phyloP scores from a whole-genome alignment of 768 basidiomycete species.

The Podaxis sp. region DNA sequence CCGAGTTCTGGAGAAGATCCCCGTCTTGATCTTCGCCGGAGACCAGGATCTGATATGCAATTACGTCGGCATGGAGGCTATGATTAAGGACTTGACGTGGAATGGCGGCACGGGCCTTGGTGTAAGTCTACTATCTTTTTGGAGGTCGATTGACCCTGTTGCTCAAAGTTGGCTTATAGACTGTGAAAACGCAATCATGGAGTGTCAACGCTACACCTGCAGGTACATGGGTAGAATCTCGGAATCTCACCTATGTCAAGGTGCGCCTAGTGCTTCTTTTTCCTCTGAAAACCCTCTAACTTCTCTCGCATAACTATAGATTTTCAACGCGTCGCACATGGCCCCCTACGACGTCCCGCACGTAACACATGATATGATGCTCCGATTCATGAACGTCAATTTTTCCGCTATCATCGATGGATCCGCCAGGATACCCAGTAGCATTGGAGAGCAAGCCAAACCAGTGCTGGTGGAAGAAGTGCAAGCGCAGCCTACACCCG shows the following conservation, averaged over 20 bases:
- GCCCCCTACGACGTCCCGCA: conserved; percentile 84
- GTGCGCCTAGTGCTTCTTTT: conserved; percentile 30
- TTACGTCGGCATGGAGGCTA: conserved; percentile 83
- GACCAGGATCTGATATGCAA: conserved; percentile 98
- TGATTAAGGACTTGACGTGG: conserved; percentile 84
- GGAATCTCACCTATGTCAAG: conserved; percentile 93
- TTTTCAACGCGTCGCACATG: conserved; percentile 96
- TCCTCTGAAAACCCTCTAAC: not conserved
- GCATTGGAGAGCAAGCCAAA: conserved; percentile 69
- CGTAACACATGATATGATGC: conserved; percentile 94
- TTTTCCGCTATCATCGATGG: conserved; percentile 77
- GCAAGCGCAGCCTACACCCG: conserved; percentile 29
- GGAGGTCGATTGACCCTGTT: not conserved
- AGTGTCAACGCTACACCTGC: conserved; percentile 69
- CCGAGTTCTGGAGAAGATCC: conserved; percentile 69
- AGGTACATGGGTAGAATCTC: conserved; percentile 86
- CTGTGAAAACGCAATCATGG: conserved; percentile 70
- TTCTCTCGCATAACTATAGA: conserved; percentile 33
- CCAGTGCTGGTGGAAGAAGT: conserved; percentile 52
- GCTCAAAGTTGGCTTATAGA: conserved; percentile 29
- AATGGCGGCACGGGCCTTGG: conserved; percentile 80
- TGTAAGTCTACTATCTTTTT: conserved; percentile 41
- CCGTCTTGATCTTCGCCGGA: conserved; percentile 88
- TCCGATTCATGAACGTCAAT: conserved; percentile 94
- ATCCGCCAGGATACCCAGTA: conserved; percentile 76